Conservation (phyloP, 306 rosid species). For the Malus sieversii region DNA sequence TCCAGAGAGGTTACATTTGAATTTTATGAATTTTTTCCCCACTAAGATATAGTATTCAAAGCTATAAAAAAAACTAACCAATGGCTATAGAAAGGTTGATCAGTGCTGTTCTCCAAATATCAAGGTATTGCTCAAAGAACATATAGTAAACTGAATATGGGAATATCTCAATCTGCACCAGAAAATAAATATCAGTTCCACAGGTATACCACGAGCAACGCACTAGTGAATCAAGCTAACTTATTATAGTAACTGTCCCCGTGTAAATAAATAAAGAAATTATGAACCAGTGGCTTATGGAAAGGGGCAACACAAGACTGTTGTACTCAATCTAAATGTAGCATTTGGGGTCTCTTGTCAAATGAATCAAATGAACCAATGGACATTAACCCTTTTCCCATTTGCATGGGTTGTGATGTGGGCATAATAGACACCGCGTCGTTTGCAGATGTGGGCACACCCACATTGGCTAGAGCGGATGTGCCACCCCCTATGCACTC, state of each 20-base stretch:
- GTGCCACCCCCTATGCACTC: too few species aligned
- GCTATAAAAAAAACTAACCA: constrained; percentile 41
- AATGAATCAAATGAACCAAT: background rate
- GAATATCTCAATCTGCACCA: constrained; percentile 90
- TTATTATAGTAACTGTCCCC: too few species aligned
- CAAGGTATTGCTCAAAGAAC: constrained; percentile 99
- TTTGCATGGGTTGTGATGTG: too few species aligned
- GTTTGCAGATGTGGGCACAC: too few species aligned
- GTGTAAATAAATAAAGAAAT: background rate
- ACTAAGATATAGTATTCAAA: background rate
- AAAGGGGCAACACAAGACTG: background rate
- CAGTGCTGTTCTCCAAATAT: constrained; percentile 91
- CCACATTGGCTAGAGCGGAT: too few species aligned
- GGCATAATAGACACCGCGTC: too few species aligned
- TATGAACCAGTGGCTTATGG: background rate
- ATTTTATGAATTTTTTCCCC: background rate
- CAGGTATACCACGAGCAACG: constrained; percentile 2
- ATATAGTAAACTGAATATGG: constrained; percentile 94
- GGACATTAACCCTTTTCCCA: background rate
- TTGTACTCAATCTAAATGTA: background rate
- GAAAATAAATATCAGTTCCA: constrained; percentile 25
- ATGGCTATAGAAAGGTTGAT: constrained; percentile 93
- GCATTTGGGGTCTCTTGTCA: background rate
- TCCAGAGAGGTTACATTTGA: background rate
- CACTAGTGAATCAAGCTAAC: background rate